phyloP scores from a whole-genome alignment of 306 rosid species.

The Mimosa pudica region DNA sequence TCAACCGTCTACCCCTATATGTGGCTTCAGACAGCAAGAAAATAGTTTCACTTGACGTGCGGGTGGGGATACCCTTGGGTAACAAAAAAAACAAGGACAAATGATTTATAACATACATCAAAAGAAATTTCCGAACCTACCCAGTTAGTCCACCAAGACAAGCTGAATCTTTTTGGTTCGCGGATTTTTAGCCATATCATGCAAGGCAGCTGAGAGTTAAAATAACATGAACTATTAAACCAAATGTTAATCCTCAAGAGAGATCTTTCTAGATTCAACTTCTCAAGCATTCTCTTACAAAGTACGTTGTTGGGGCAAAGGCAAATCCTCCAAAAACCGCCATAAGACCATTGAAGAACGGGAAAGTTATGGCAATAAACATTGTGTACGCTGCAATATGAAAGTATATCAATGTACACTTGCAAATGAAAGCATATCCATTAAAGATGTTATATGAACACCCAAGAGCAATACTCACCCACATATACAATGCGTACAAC shows the following conservation, averaged over 20 bases:
- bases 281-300: slow-evolving; percentile 51
- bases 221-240: neutral
- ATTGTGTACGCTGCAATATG: slow-evolving; percentile 65
- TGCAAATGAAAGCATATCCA: slow-evolving; percentile 8
- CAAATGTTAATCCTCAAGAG: neutral
- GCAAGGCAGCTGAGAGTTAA: slow-evolving; percentile 78
- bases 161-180: slow-evolving; percentile 71
- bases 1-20: too few species aligned
- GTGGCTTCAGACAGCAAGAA: too few species aligned
- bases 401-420: slow-evolving; percentile 1
- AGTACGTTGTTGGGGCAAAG: slow-evolving; percentile 89
- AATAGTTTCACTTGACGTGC: too few species aligned
- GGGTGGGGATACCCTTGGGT: too few species aligned
- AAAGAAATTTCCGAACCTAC: slow-evolving; percentile 33
- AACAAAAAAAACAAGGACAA: neutral
- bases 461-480: slow-evolving; percentile 49
- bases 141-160: slow-evolving; percentile 83
- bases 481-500: slow-evolving; percentile 65
- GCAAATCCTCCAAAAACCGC: slow-evolving; percentile 91
- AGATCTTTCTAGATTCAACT: neutral
- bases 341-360: slow-evolving; percentile 74
- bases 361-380: slow-evolving; percentile 76
- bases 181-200: slow-evolving; percentile 75
- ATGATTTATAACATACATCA: neutral
- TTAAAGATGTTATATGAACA: neutral